Conservation (phyloP, 768 basidiomycete species). For the Leccinum imitatum region DNA sequence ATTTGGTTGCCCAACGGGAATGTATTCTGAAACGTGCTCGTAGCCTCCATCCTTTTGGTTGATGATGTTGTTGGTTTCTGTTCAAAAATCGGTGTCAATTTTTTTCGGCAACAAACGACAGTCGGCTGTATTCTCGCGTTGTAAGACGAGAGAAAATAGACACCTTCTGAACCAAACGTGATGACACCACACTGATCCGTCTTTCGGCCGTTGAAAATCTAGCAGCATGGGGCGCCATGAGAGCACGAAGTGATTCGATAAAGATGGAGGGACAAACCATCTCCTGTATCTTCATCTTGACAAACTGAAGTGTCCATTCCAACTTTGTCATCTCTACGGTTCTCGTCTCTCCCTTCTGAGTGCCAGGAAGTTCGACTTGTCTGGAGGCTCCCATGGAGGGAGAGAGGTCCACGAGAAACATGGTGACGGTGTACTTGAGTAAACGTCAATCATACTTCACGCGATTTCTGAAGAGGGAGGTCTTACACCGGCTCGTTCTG, state of each 20-base stretch:
- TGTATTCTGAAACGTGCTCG: slow-evolving; percentile 68
- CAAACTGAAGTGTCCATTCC: slow-evolving; percentile 80
- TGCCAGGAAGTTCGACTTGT: slow-evolving; percentile 54
- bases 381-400: slow-evolving; percentile 75
- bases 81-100: neutral
- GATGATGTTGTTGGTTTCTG: slow-evolving; percentile 68
- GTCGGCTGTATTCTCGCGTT: neutral
- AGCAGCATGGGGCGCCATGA: neutral
- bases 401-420: slow-evolving; percentile 89
- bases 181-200: slow-evolving; percentile 94
- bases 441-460: slow-evolving; percentile 2
- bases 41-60: slow-evolving; percentile 65
- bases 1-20: slow-evolving; percentile 67
- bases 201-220: slow-evolving; percentile 92
- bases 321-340: slow-evolving; percentile 71
- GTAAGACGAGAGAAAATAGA: neutral
- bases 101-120: neutral
- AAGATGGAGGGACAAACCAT: slow-evolving; percentile 54
- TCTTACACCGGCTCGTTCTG: slow-evolving; percentile 78
- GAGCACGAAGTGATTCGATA: neutral
- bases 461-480: neutral
- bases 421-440: slow-evolving; percentile 74
- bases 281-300: slow-evolving; percentile 87
- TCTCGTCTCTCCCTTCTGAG: slow-evolving; percentile 49
- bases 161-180: slow-evolving; percentile 80